phyloP scores from a whole-genome alignment of 2,329 filamentous ascomycete species.

The Botryotinia convoluta region DNA sequence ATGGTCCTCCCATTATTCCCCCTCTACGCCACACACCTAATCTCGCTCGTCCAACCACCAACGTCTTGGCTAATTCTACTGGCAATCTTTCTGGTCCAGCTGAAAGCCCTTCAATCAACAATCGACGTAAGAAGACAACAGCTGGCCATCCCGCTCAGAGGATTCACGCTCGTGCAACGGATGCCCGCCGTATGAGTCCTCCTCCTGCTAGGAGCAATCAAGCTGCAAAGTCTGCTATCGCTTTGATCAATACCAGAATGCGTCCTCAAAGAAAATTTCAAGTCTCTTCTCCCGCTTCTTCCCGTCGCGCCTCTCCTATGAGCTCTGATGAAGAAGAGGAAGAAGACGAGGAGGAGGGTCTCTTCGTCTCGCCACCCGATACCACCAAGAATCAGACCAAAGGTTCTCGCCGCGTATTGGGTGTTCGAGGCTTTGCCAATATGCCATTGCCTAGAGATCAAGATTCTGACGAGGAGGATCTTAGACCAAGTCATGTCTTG shows the following conservation, averaged over 20 bases:
- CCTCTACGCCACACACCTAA: neutral
- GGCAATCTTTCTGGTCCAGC: neutral
- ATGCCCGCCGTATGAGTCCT: neutral
- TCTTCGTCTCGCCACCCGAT: neutral
- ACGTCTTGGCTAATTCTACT: too few species aligned
- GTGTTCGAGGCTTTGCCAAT: conserved; percentile 7
- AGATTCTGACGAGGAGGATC: conserved; percentile 5
- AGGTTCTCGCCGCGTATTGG: neutral
- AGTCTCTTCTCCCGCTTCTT: neutral
- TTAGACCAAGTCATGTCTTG: neutral
- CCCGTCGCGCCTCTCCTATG: neutral
- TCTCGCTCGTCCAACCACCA: too few species aligned
- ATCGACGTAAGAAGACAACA: neutral
- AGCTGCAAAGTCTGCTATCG: neutral
- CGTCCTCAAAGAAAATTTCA: neutral
- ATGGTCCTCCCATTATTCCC: neutral
- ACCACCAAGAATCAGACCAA: neutral
- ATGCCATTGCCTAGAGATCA: conserved; percentile 6
- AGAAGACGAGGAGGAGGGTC: neutral
- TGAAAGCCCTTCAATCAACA: neutral
- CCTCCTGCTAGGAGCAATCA: neutral
- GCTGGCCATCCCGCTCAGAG: neutral
- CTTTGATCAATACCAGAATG: neutral
- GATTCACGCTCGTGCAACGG: neutral
- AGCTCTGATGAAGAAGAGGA: neutral